Evolutionary conservation across 2,329 filamentous ascomycete genomes (phyloP).

Genomic region (Podosphaera aphanis): DNA sequence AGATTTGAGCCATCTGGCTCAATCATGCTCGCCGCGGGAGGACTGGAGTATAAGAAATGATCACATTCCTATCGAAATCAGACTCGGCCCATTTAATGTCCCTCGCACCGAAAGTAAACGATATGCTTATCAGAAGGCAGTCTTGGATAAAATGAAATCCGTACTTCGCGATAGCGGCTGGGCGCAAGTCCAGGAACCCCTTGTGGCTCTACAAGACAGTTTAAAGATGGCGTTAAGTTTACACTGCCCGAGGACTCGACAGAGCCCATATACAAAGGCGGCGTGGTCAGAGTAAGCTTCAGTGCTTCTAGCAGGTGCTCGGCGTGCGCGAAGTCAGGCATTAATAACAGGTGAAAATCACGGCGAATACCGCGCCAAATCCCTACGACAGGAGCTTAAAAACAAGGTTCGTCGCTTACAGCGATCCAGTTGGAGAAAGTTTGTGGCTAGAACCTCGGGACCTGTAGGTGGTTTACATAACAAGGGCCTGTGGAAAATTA

Average conservation of each 20-base stretch:
- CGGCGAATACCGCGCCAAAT: background rate
- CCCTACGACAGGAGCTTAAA: background rate
- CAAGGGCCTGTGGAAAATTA: background rate
- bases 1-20: background rate
- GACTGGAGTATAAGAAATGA: background rate
- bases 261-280: background rate
- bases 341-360: background rate
- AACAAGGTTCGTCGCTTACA: background rate
- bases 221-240: background rate
- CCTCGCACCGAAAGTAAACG: background rate
- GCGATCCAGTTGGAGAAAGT: background rate
- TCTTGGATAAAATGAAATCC: background rate
- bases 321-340: background rate
- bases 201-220: background rate
- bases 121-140: background rate
- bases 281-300: background rate
- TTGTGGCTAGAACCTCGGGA: background rate
- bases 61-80: slow-evolving; percentile 1
- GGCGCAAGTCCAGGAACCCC: background rate
- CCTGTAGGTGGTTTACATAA: background rate
- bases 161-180: background rate
- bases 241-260: background rate
- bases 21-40: background rate
- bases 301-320: background rate
- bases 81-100: background rate